These are phyloP conservation scores for Rhizopogon vinicolor DNA, from an alignment of 768 basidiomycete species.

Conservation along the genomic window DNA sequence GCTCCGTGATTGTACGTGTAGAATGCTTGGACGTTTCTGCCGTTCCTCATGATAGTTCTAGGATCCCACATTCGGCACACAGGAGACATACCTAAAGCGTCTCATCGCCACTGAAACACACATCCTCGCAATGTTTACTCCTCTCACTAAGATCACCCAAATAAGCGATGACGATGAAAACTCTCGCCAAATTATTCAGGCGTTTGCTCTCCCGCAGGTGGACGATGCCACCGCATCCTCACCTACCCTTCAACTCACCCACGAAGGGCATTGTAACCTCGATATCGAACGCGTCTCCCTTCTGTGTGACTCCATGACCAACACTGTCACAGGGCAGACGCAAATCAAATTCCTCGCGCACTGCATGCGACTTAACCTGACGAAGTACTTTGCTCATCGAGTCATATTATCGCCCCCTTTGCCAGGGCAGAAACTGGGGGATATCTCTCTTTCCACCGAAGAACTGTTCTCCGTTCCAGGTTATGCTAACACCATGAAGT, in stretches of 20 bases:
- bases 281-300: not conserved
- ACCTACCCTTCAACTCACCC: not conserved
- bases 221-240: not conserved
- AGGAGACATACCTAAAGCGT: not conserved
- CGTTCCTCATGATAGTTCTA: not conserved
- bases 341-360: not conserved
- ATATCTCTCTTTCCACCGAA: not conserved
- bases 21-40: no score
- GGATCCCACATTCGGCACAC: not conserved
- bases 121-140: not conserved
- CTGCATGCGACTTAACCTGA: not conserved
- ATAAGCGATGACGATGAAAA: not conserved
- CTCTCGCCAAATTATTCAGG: not conserved
- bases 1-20: not conserved
- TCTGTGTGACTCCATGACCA: not conserved
- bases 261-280: not conserved
- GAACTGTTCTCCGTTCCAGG: not conserved
- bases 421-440: not conserved
- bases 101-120: conserved; percentile 1
- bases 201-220: not conserved
- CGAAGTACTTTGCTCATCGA: conserved; percentile 1
- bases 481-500: not conserved
- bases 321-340: not conserved
- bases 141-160: not conserved
- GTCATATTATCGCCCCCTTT: not conserved